Percentiles rank a stretch among this genome's conserved stretches.
Conservation (phyloP, 179 eudicot genomes). For the Spinacia oleracea region DNA sequence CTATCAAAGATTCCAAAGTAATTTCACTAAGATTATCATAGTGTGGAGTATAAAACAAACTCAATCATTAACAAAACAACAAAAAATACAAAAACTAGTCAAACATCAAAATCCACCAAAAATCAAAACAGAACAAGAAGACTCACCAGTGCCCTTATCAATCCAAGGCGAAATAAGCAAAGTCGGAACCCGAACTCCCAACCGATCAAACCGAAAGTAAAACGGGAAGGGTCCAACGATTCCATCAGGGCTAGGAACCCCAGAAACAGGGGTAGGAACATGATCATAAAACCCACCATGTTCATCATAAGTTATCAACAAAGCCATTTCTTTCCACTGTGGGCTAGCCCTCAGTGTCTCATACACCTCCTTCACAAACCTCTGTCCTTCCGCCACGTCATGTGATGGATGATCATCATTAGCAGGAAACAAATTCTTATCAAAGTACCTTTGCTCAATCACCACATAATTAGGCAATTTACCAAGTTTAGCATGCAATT, state of each 20-base stretch:
- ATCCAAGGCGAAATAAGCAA: constrained; percentile 91
- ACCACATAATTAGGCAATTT: constrained; percentile 85
- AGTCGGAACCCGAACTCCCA: constrained; percentile 94
- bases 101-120: background rate
- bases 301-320: constrained; percentile 90
- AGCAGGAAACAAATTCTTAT: constrained; percentile 62
- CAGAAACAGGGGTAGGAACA: constrained; percentile 82
- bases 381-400: constrained; percentile 88
- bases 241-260: constrained; percentile 98
- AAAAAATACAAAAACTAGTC: constrained; percentile 5
- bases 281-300: constrained; percentile 99
- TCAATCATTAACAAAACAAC: constrained; percentile 19
- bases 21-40: background rate
- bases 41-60: background rate
- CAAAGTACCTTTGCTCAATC: constrained; percentile 88
- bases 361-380: constrained; percentile 94
- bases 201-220: constrained; percentile 74
- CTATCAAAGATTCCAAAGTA: background rate
- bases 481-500: constrained; percentile 65
- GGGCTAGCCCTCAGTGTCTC: constrained; percentile 87
- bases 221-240: constrained; percentile 85
- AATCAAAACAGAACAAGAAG: background rate
- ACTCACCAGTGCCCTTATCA: constrained; percentile 87
- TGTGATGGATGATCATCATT: constrained; percentile 99
- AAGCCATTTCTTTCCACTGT: constrained; percentile 96